Evolutionary conservation across 805 yeast species (phyloP).

Genomic region (Clavispora vitiphila): DNA sequence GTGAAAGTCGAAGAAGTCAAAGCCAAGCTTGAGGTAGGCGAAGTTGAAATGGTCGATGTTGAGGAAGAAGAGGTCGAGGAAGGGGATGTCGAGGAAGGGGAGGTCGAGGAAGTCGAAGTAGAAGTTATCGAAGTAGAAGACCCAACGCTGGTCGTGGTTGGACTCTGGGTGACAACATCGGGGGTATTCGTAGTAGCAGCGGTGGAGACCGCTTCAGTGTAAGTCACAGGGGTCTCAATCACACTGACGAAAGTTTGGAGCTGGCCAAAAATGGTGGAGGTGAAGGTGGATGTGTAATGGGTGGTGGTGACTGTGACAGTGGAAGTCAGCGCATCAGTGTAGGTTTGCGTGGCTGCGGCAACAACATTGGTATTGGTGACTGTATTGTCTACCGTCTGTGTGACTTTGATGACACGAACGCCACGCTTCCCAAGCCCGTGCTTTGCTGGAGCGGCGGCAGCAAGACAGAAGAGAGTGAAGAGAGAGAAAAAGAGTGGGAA

Average conservation of each 20-base stretch:
- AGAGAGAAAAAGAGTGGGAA: slow-evolving; percentile 7
- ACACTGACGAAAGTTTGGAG: slow-evolving; percentile 34
- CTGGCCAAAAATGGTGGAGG: slow-evolving; percentile 37
- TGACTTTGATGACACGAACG: slow-evolving; percentile 26
- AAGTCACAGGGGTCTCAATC: slow-evolving; percentile 25
- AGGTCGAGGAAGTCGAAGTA: not conserved
- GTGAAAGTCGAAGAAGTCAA: slow-evolving; percentile 1
- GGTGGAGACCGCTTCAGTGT: slow-evolving; percentile 2
- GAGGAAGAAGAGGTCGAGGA: slow-evolving; percentile 4
- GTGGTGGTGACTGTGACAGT: slow-evolving; percentile 36
- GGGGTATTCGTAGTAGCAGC: slow-evolving; percentile 10
- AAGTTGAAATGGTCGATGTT: slow-evolving; percentile 3
- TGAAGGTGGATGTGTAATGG: slow-evolving; percentile 39
- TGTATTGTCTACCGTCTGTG: slow-evolving; percentile 30
- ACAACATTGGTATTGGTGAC: slow-evolving; percentile 31
- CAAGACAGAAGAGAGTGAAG: slow-evolving; percentile 4
- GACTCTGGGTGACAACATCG: slow-evolving; percentile 6
- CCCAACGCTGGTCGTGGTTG: slow-evolving; percentile 5
- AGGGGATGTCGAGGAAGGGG: slow-evolving; percentile 4
- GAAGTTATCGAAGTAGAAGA: slow-evolving; percentile 3
- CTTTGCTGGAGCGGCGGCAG: slow-evolving; percentile 5
- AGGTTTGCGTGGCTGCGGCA: slow-evolving; percentile 24
- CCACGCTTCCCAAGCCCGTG: slow-evolving; percentile 12
- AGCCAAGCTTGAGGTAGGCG: slow-evolving; percentile 2
- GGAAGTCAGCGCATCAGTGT: slow-evolving; percentile 23